phyloP scores from a whole-genome alignment of 768 basidiomycete genomes.

The Leccinellum luteum region DNA sequence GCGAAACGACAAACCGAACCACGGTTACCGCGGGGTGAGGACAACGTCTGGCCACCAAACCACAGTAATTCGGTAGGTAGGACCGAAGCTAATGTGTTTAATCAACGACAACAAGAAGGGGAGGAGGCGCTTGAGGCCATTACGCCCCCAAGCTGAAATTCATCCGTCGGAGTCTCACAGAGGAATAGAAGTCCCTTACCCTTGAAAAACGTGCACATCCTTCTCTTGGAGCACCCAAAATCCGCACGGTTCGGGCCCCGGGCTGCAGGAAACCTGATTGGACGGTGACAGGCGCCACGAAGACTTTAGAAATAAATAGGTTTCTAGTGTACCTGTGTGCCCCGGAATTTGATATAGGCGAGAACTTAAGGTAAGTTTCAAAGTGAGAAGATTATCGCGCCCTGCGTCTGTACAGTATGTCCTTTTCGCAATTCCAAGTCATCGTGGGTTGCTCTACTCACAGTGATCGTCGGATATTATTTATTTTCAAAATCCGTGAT shows the following conservation, averaged over 20 bases:
- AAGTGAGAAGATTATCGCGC: too few relatives aligned
- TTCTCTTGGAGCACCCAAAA: not conserved
- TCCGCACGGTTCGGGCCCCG: not conserved
- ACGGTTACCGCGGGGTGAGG: not conserved
- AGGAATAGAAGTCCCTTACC: not conserved
- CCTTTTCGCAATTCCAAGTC: not conserved
- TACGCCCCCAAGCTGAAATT: not conserved
- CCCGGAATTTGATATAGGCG: too few relatives aligned
- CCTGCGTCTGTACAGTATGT: not conserved
- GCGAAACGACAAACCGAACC: not conserved
- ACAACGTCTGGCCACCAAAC: not conserved
- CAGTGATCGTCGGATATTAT: not conserved
- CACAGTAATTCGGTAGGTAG: not conserved
- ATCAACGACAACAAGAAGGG: not conserved
- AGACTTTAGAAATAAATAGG: not conserved
- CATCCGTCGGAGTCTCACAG: not conserved
- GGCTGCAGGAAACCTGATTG: not conserved
- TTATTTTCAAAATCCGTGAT: not conserved
- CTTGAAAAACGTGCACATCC: not conserved
- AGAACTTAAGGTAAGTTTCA: too few relatives aligned
- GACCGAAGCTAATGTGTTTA: not conserved
- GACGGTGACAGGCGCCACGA: not conserved
- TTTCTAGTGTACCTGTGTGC: not conserved
- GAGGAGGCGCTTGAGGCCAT: not conserved
- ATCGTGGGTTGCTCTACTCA: not conserved